A percentile compares a stretch with the other conserved stretches of the same genome.
These are phyloP conservation scores for Leishmania tropica DNA, from an alignment of 208 protist species.

Conservation along the genomic window DNA sequence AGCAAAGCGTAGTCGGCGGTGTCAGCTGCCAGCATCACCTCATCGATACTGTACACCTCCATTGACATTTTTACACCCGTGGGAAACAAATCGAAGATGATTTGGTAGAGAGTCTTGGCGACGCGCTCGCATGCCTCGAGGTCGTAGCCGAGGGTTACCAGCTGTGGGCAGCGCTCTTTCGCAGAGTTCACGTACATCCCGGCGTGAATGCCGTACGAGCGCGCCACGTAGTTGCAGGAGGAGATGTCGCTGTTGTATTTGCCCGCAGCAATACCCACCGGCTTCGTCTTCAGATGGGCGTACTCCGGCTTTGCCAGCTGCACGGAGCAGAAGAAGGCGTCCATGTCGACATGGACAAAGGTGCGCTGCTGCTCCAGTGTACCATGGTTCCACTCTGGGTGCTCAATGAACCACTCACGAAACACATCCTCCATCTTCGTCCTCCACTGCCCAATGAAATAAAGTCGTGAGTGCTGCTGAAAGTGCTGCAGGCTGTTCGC, in stretches of 20 bases:
- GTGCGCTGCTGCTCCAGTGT: constrained; percentile 50
- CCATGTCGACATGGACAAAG: constrained; percentile 94
- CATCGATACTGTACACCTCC: constrained; percentile 90
- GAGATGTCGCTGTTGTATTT: constrained; percentile 91
- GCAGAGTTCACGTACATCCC: constrained; percentile 94
- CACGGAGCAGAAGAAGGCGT: constrained; percentile 95
- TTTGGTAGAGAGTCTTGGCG: constrained; percentile 68
- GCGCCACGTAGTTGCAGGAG: constrained; percentile 93
- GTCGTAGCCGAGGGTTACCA: constrained; percentile 92
- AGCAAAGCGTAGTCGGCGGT: constrained; percentile 54
- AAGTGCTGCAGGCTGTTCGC: constrained; percentile 89
- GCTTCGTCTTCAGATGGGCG: constrained; percentile 69
- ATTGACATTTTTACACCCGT: constrained; percentile 58
- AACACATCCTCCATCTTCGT: constrained; percentile 77
- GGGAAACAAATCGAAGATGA: constrained; percentile 74
- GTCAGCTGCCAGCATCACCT: constrained; percentile 87
- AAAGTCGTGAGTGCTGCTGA: constrained; percentile 88
- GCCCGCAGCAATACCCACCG: constrained; percentile 88
- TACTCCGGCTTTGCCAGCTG: constrained; percentile 83
- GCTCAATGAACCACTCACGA: constrained; percentile 51
- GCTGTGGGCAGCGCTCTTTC: constrained; percentile 79
- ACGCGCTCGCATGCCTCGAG: constrained; percentile 74
- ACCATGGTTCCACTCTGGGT: constrained; percentile 79
- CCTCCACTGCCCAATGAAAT: constrained; percentile 95
- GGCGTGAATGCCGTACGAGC: constrained; percentile 78